Percentiles rank a stretch among this genome's conserved stretches.
phyloP scores from a whole-genome alignment of 2,329 filamentous ascomycete genomes.

The Aureobasidium sp. region DNA sequence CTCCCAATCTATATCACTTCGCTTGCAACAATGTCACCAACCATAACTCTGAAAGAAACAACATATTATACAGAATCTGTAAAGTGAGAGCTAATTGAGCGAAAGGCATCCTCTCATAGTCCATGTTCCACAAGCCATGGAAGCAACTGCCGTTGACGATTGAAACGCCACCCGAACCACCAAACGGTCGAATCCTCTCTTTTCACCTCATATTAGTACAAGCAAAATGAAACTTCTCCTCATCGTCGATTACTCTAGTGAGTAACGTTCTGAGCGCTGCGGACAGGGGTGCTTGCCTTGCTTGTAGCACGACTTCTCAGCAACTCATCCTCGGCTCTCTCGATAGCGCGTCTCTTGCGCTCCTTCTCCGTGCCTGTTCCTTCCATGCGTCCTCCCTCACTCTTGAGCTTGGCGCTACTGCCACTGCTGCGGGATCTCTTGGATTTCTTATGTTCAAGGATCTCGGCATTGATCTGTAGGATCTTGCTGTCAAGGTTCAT shows the following conservation, averaged over 20 bases:
- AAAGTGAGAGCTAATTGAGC: too few relatives aligned
- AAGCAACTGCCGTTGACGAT: not conserved
- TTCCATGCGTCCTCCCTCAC: constrained; percentile 13
- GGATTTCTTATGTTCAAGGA: constrained; percentile 8
- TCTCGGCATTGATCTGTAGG: constrained; percentile 12
- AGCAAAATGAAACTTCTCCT: not conserved
- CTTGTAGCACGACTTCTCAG: constrained; percentile 14
- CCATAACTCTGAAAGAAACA: not conserved
- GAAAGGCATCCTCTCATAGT: not conserved
- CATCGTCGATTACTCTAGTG: too few relatives aligned
- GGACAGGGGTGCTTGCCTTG: not conserved
- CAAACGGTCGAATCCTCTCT: not conserved
- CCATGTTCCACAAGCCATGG: not conserved
- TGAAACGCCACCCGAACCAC: not conserved
- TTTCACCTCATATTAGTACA: not conserved
- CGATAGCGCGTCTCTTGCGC: constrained; percentile 24
- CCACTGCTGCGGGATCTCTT: constrained; percentile 6
- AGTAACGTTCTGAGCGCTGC: not conserved
- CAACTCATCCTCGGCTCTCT: constrained; percentile 25
- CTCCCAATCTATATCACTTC: not conserved
- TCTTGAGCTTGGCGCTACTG: constrained; percentile 4
- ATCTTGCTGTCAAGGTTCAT: constrained; percentile 13
- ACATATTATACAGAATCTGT: not conserved
- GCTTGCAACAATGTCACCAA: not conserved
- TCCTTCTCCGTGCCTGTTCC: constrained; percentile 25